Percentiles rank a stretch among this genome's conserved stretches.
phyloP scores from a whole-genome alignment of 495 filamentous ascomycete genomes.

The Trichoderma reesei region DNA sequence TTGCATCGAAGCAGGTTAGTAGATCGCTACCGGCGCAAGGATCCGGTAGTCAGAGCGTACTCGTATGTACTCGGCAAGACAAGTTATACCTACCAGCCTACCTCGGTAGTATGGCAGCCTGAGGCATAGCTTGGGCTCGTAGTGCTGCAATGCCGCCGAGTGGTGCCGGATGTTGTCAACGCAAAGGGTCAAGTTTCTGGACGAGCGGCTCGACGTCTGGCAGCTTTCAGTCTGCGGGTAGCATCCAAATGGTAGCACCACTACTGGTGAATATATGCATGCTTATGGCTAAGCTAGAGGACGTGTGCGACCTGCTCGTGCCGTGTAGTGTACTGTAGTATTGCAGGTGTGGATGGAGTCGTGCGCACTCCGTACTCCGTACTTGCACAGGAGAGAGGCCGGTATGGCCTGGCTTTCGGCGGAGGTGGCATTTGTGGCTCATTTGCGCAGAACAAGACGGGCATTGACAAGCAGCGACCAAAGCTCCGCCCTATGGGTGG shows the following conservation, averaged over 20 bases:
- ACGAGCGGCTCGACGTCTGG: neutral
- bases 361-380: neutral
- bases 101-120: neutral
- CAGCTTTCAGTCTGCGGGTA: neutral
- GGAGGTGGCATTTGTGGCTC: neutral
- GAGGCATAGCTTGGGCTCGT: neutral
- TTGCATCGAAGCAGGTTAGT: neutral
- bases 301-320: no score
- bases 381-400: neutral
- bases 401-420: neutral
- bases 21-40: neutral
- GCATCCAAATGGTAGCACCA: neutral
- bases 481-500: conserved; percentile 8
- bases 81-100: no score
- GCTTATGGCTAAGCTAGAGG: no score
- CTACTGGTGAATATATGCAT: no score
- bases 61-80: no score
- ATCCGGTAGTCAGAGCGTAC: neutral
- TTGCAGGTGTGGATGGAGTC: neutral
- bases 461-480: neutral
- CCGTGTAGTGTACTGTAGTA: neutral
- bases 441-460: neutral
- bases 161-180: neutral
- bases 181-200: neutral
- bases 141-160: neutral